phyloP scores from a whole-genome alignment of 495 filamentous ascomycete genomes.

The Hypoxylon crocopeplum region DNA sequence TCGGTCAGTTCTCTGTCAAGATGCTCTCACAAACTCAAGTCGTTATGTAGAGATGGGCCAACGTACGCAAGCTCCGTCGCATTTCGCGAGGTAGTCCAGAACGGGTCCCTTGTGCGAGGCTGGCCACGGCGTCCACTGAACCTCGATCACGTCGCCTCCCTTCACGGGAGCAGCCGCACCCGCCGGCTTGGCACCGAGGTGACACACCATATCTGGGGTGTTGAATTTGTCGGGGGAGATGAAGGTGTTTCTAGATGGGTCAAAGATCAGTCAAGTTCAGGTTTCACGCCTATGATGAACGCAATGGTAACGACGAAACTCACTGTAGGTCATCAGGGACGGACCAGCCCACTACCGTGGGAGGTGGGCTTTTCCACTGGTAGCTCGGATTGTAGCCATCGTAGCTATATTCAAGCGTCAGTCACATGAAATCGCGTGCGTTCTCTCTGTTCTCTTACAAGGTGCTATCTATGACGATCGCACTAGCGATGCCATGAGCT shows the following conservation, averaged over 20 bases:
- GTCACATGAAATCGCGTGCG: not conserved
- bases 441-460: conserved; percentile 24
- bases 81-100: conserved; percentile 72
- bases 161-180: conserved; percentile 44
- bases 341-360: conserved; percentile 40
- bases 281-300: not conserved
- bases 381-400: conserved; percentile 42
- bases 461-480: conserved; percentile 36
- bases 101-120: conserved; percentile 68
- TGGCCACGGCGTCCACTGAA: conserved; percentile 57
- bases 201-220: conserved; percentile 53
- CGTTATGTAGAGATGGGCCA: not conserved
- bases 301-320: not conserved
- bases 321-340: conserved; percentile 42
- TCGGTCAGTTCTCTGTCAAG: not conserved
- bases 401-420: conserved; percentile 27
- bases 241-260: conserved; percentile 26
- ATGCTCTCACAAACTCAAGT: not conserved
- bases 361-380: conserved; percentile 38
- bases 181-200: conserved; percentile 48
- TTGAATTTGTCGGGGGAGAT: conserved; percentile 25
- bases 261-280: not conserved
- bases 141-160: conserved; percentile 45
- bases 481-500: conserved; percentile 41
- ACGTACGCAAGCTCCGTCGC: conserved; percentile 58